Evolutionary conservation across 257 asterid genomes (phyloP).

Genomic region (Nyctanthes arbortristis): DNA sequence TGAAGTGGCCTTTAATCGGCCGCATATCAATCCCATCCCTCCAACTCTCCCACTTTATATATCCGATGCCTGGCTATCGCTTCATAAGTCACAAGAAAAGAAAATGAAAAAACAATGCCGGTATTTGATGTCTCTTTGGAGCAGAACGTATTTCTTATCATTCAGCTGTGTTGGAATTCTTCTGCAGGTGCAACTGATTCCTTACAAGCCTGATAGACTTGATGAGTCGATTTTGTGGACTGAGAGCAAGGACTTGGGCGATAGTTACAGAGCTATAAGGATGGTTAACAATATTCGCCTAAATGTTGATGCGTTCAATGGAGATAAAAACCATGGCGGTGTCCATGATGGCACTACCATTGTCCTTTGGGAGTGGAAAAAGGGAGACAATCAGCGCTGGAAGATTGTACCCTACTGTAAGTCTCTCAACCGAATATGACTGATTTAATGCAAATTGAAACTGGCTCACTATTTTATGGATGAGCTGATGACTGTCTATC

Average conservation of each 20-base stretch:
- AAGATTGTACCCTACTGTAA: constrained; percentile 17
- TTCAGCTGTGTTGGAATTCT: no score
- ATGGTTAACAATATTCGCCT: constrained; percentile 28
- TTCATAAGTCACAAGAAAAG: neutral
- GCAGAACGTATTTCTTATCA: no score
- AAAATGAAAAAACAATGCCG: neutral
- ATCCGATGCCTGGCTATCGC: neutral
- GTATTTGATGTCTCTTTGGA: neutral
- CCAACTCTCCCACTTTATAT: neutral
- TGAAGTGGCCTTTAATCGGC: neutral
- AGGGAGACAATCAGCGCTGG: no score
- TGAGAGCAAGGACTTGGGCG: no score
- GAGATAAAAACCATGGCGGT: constrained; percentile 23
- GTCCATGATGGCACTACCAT: constrained; percentile 27
- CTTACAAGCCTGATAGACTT: constrained; percentile 32
- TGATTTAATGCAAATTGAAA: no score
- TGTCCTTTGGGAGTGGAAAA: constrained; percentile 27
- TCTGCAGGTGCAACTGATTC: constrained; percentile 61
- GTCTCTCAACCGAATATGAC: neutral
- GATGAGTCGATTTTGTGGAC: constrained; percentile 26
- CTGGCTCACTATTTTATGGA: no score
- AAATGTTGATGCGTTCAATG: constrained; percentile 28
- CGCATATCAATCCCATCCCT: neutral
- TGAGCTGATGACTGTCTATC: no score
- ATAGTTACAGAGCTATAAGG: constrained; percentile 28